Percentiles rank a stretch among this genome's conserved stretches.
Conservation (phyloP, 768 basidiomycete species). For the Clitopilus hobsonii region DNA sequence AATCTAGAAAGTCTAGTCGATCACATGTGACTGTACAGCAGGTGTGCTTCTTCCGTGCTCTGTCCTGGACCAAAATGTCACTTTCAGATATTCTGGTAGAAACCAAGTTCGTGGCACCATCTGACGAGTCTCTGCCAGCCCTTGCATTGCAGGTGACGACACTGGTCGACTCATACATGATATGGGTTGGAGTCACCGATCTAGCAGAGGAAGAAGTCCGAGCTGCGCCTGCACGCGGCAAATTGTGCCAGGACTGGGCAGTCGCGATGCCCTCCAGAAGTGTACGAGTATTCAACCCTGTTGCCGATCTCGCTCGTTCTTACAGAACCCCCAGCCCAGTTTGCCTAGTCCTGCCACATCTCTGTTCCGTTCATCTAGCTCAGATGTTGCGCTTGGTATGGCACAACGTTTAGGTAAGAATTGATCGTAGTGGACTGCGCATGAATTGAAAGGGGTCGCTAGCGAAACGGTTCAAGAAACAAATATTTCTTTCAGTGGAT, state of each 20-base stretch:
- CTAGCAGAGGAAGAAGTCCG: slow-evolving; percentile 36
- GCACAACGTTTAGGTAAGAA: slow-evolving; percentile 75
- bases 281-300: slow-evolving; percentile 20
- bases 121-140: slow-evolving; percentile 47
- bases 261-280: slow-evolving; percentile 66
- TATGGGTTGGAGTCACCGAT: slow-evolving; percentile 72
- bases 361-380: slow-evolving; percentile 56
- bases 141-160: slow-evolving; percentile 64
- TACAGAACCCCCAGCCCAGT: slow-evolving; percentile 21
- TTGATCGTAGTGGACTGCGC: slow-evolving; percentile 7
- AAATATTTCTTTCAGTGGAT: slow-evolving; percentile 74
- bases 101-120: slow-evolving; percentile 44
- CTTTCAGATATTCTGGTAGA: slow-evolving; percentile 31
- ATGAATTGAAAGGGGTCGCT: slow-evolving; percentile 14
- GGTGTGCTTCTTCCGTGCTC: background rate
- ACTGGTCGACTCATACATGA: slow-evolving; percentile 72
- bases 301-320: background rate
- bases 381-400: slow-evolving; percentile 68
- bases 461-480: slow-evolving; percentile 63
- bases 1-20: too few species aligned
- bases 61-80: background rate
- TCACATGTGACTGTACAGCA: too few species aligned
- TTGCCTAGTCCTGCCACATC: slow-evolving; percentile 48
- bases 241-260: slow-evolving; percentile 72
- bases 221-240: slow-evolving; percentile 49